Base-by-base conservation (phyloP, 768 basidiomycete genomes). In the Rhodotorula diobovata region DNA sequence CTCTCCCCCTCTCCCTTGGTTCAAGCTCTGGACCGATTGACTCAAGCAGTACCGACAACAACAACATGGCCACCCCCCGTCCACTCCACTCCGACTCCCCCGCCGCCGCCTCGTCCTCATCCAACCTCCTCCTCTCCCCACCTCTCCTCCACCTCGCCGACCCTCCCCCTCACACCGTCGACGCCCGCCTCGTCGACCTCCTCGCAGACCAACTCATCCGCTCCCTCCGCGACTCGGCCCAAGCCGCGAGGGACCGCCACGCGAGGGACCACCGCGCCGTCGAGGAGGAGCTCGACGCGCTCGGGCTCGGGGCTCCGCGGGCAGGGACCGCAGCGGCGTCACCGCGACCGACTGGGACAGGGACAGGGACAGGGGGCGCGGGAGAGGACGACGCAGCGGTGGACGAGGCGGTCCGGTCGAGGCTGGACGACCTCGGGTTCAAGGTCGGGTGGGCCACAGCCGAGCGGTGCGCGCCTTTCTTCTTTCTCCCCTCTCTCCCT, bases 401-500 rank as follows among this genome's bases (percentile, higher is more conserved):
- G 46, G 37, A 51, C 37, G 48, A 48, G 6, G 61, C 55, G 10
- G 73, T 74, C 2, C 23, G 58, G 46, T 30, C 9, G 9, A 58
- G 73, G 39, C 37, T 76, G 2, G 74, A 76, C 41, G 30, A 11
- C 35, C 72, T 77, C 45, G 77, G 77, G 20, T 77, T 61, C 64
- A 67, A 63, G 51, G 57, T 76, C 6, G 77, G 77, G 11, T 76
- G 68, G 58, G 48, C 69, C 0, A 61, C 66, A 2, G 72, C 76
- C 20, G 77, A 78, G 43, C 45, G 72, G 77, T 77, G 30, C 41
- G 72, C n/a, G n/a, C n/a, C n/a, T 45, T 16, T 10, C 60, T 21
- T 11, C 50, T 35, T 4, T 18, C 23, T 10, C 18, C 15, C 54
- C n/a, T n/a, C n/a, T n/a, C n/a, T n/a, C n/a, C n/a, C n/a, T n/a